Evolutionary conservation across 306 rosid species (phyloP), one percentile per base, ranked within the genome.

Genomic region (Vachellia pachyceras): DNA sequence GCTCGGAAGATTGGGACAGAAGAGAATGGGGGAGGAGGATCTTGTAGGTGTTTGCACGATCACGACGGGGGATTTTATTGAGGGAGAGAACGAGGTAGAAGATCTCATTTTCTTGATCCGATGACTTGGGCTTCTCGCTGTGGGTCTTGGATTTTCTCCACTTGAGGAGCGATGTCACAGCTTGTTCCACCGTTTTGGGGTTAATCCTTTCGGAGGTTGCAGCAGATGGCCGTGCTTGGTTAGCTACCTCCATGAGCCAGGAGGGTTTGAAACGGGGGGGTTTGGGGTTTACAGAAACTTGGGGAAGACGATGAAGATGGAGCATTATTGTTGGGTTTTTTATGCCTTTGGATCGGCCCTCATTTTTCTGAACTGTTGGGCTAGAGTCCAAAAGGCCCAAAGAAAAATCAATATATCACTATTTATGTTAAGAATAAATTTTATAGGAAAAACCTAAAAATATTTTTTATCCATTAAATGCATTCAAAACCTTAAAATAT

Each of bases 41-140:
- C 44, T 90, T 93, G 84, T 85, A 73, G 15, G 99, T 94, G 73
- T 90, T 89, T 0, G 87, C 82, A n/a, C 92, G 97, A 22, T 84
- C 86, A 5, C 86, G 80, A 0, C 65, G 17, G 0, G 98, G 98
- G 29, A 90, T 80, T 74, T 90, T 94, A 80, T 88, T 89, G 5
- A 94, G 87, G 39, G 94, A 84, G 3, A 94, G 73, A 20, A 91
- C 45, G 8, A 94, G 92, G 83, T 89, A 90, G 40, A 89, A 23
- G 77, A 88, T 88, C 22, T 94, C 97, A 6, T 94, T 90, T 12
- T 87, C 86, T 20, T 66, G 55, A 60, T 79, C 90, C 3, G 92
- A 69, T n/a, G 89, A 93, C 5, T 91, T 91, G 0, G 94, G 88
- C 20, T 88, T 94, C 69, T 82, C 82, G 40, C 64, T 22, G 14